Percentiles rank a stretch among this genome's conserved stretches.
phyloP scores from a whole-genome alignment of 352 stramenopile genomes.

The Pythium volutum region DNA sequence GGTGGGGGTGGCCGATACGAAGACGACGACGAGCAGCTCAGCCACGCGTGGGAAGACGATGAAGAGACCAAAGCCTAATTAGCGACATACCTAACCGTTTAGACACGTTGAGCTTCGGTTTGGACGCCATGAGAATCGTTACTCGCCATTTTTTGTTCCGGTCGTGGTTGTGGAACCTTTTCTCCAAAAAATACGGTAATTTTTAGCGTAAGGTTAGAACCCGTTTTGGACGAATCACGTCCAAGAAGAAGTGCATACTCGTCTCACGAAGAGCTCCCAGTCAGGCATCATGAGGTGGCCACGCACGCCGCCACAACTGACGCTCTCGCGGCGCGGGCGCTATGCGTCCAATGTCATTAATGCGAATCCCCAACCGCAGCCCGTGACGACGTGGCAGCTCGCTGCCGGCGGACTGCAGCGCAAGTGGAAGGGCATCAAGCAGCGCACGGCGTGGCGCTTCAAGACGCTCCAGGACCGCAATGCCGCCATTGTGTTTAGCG shows the following conservation, averaged over 20 bases:
- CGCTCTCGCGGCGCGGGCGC: not conserved
- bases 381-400: slow-evolving; percentile 70
- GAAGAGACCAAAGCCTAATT: slow-evolving; percentile 31
- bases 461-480: slow-evolving; percentile 73
- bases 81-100: not conserved
- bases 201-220: no score
- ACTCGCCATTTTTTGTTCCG: no score
- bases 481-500: slow-evolving; percentile 70
- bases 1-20: not conserved
- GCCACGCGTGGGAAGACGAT: slow-evolving; percentile 2
- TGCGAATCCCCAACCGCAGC: not conserved
- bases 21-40: slow-evolving; percentile 1
- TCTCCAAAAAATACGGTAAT: not conserved
- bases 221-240: no score
- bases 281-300: not conserved
- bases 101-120: not conserved
- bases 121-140: not conserved
- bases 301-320: not conserved
- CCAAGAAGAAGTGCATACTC: no score
- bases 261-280: no score
- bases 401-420: slow-evolving; percentile 70
- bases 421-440: slow-evolving; percentile 83
- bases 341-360: no score
- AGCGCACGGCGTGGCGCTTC: slow-evolving; percentile 79
- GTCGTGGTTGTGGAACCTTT: not conserved